phyloP scores from a whole-genome alignment of 179 eudicot species.

The Silene vulgaris region DNA sequence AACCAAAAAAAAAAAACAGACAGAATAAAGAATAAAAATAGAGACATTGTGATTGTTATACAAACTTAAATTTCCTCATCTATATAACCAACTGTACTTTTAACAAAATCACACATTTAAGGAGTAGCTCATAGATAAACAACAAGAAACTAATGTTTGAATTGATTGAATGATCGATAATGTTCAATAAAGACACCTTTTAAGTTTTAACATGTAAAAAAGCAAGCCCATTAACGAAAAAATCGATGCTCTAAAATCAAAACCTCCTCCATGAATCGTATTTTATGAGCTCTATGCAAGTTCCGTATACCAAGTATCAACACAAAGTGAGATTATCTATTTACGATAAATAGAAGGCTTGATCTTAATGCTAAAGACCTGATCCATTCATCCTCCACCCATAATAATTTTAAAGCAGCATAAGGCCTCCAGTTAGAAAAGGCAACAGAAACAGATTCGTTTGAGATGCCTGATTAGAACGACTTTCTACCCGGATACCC shows the following conservation, averaged over 20 bases:
- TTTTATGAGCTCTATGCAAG: background rate
- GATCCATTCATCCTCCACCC: background rate
- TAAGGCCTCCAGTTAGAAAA: background rate
- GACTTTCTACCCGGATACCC: background rate
- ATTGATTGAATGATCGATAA: background rate
- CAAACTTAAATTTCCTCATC: background rate
- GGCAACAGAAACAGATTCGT: background rate
- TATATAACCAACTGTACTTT: background rate
- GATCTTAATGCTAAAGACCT: background rate
- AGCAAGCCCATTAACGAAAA: background rate
- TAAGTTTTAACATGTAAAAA: background rate
- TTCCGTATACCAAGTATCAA: too few species aligned
- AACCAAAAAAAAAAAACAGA: conserved; percentile 1
- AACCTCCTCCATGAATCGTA: background rate
- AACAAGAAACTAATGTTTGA: background rate
- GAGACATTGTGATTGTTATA: background rate
- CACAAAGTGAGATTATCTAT: too few species aligned
- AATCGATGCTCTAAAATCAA: background rate
- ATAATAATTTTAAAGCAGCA: background rate
- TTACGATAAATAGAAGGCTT: background rate
- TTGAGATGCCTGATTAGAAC: background rate
- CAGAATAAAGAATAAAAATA: background rate
- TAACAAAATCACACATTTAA: background rate
- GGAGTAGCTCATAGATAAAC: background rate
- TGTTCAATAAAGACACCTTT: background rate